Evolutionary conservation across 345 rosid species (phyloP), one percentile per base, ranked within the genome.

Genomic region (Cardamine occulta): DNA sequence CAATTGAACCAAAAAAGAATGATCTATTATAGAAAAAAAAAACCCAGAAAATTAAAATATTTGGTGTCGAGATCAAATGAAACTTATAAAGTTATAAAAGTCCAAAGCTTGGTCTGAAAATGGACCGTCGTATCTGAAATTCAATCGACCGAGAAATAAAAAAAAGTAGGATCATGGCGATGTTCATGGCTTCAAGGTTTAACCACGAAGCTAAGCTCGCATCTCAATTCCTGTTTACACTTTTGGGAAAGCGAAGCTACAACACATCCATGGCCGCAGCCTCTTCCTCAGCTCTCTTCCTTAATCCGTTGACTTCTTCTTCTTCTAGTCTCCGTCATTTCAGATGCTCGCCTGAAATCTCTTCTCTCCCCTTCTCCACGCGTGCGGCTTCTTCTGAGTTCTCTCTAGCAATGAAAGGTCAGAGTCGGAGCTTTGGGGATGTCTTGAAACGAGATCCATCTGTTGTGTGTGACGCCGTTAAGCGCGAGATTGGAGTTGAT

Each of bases 401-500:
- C 66, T 39, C 66, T 63, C 39, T 75, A 7, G 24, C 79, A 21
- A 37, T 58, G 79, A 82, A 68, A 66, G 55, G 68, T 57, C 84
- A 75, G 71, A 55, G 13, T 45, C 70, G 40, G 26, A 80, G 53
- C 18, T 52, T 37, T 55, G 72, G 34, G 19, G 66, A 54, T 55
- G 74, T 32, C n/a, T 79, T 83, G 15, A 42, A 53, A 45, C 62
- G 79, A 34, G 80, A 78, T 21, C 61, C 70, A 26, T 80, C 90
- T n/a, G 73, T 93, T 68, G 88, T 78, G 14, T 90, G 89, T 82
- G 86, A 85, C 72, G 89, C 96, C 9, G 80, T 80, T 18, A 81
- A 82, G 85, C 88, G 88, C 5, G 80, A 80, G 76, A 79, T 68
- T 45, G 89, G 81, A 74, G 76, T 81, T 53, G 90, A 86, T 61